Conservation (phyloP, 1,284 basidiomycete species). For the Ustilago lituana region DNA sequence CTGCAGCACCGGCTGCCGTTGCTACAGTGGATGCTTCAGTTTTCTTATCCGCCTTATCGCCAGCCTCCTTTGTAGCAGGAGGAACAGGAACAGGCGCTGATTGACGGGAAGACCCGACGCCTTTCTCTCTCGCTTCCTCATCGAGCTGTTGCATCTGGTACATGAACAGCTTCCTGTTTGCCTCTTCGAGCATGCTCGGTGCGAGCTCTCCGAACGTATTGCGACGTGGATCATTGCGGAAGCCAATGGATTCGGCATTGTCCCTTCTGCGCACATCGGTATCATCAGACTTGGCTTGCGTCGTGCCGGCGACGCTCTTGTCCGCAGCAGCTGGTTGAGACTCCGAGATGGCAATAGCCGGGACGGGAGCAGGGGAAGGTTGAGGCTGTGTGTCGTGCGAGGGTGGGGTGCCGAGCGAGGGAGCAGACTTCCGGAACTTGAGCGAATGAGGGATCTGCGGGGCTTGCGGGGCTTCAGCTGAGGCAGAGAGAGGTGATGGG, state of each 20-base stretch:
- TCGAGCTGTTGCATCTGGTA: constrained; percentile 43
- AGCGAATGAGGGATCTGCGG: constrained; percentile 35
- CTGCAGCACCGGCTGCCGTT: background rate
- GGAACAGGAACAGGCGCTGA: background rate
- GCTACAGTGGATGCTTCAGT: too few species aligned
- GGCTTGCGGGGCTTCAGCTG: constrained; percentile 23
- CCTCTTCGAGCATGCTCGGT: constrained; percentile 37
- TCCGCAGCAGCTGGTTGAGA: background rate
- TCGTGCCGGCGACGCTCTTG: constrained; percentile 19
- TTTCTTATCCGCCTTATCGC: background rate
- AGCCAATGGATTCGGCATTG: constrained; percentile 7
- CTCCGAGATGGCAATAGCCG: background rate
- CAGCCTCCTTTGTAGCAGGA: background rate
- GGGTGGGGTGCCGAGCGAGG: constrained; percentile 11
- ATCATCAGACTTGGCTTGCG: constrained; percentile 38
- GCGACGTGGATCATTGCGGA: constrained; percentile 23
- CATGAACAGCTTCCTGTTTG: constrained; percentile 31
- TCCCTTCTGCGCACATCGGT: constrained; percentile 22
- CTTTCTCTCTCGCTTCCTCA: constrained; percentile 13
- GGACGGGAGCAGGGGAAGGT: background rate
- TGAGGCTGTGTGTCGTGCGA: background rate
- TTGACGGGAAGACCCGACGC: constrained; percentile 20
- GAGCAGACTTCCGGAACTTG: constrained; percentile 20
- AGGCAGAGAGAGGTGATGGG: constrained; percentile 27
- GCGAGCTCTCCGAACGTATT: constrained; percentile 33